Evolutionary conservation across 495 filamentous ascomycete species (phyloP), one percentile per base, ranked within the genome.

Genomic region (Usnea hakonensis): DNA sequence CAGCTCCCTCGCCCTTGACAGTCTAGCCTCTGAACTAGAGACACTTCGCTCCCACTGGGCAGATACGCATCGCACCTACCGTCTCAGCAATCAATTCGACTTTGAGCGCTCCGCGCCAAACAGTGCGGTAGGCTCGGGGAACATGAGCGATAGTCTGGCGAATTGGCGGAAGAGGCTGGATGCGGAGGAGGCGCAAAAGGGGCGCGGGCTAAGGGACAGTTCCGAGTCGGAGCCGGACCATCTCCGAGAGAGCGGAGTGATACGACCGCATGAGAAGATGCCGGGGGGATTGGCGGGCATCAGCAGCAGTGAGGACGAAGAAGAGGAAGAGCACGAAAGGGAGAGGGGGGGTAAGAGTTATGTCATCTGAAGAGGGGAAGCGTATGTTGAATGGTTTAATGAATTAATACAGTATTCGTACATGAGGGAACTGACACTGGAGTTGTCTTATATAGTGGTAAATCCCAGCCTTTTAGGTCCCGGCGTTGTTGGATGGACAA

Each of bases 21-120:
- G 86, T 48, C 81, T 99, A 5, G 93, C 95, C 26, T 87, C 84
- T 57, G 94, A 99, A 74, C 83, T 99, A 6, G 94, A 98, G 61
- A 83, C 87, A 21, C 80, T 97, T 43, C 86, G 93, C 37, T 86
- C 77, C 37, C 94, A 96, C 63, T 97, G 95, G 93, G 92, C 97
- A 74, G 87, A 87, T 52, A 96, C 91, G 44, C 96, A 92, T 75
- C 92, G 92, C 74, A 93, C 88, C 65, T 96, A 97, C 71, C 86
- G 93, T 19, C 77, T 95, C 50, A 93, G 89, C 72, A 92, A 85
- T 66, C 78, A 83, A 17, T 93, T 95, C 68, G 93, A 96, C 69
- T 88, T 94, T 64, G 92, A 96, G 64, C 78, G 82, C 28, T 83
- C 82, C 30, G 75, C 79, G 16, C 84, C 80, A 56, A 83, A 78